phyloP scores from a whole-genome alignment of 2,329 filamentous ascomycete species.

The Stachybotrys elegans region DNA sequence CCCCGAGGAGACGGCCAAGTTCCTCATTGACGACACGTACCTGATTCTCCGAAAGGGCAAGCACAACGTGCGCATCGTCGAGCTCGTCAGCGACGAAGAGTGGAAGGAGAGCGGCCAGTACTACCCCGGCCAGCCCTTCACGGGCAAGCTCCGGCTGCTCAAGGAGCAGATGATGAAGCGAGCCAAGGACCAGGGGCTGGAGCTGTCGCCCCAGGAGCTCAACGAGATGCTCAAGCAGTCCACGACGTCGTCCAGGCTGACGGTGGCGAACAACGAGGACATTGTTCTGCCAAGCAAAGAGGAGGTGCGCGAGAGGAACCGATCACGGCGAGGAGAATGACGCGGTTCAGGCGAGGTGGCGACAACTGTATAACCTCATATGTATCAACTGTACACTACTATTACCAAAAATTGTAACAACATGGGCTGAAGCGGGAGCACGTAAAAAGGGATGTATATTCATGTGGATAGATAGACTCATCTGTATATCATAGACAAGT shows the following conservation, averaged over 20 bases:
- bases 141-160: conserved; percentile 41
- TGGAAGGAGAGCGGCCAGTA: conserved; percentile 42
- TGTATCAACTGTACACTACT: conserved; percentile 13
- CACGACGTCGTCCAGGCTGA: conserved; percentile 15
- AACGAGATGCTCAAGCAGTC: conserved; percentile 14
- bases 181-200: conserved; percentile 24
- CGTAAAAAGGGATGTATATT: too few species aligned
- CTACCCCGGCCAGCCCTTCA: conserved; percentile 50
- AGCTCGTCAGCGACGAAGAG: conserved; percentile 52
- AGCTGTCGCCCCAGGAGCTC: conserved; percentile 22
- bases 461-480: too few species aligned
- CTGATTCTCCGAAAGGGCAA: conserved; percentile 60
- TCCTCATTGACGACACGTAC: conserved; percentile 53
- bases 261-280: conserved; percentile 33
- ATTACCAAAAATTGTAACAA: too few species aligned
- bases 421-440: too few species aligned
- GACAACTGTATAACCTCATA: too few species aligned
- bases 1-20: conserved; percentile 52
- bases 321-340: too few species aligned
- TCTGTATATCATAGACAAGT: conserved; percentile 50
- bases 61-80: conserved; percentile 56
- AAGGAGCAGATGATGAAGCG: conserved; percentile 30
- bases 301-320: conserved; percentile 23
- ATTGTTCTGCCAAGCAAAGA: conserved; percentile 34
- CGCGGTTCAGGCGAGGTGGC: too few species aligned